phyloP scores from a whole-genome alignment of 2,329 filamentous ascomycete genomes.

The Aspergillus ustus region DNA sequence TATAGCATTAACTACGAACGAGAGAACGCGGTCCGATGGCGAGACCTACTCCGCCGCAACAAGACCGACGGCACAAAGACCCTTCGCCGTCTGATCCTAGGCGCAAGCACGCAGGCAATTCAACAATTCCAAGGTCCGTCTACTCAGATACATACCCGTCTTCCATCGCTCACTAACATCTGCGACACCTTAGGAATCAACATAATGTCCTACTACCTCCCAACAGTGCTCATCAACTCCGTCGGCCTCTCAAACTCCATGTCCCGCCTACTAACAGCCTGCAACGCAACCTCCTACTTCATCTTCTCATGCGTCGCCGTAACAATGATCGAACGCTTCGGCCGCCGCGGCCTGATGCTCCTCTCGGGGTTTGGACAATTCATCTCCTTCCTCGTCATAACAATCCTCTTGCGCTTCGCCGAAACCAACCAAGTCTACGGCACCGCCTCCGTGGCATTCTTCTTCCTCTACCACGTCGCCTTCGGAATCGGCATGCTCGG shows the following conservation, averaged over 20 bases:
- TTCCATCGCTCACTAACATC: background rate
- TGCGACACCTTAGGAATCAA: constrained; percentile 35
- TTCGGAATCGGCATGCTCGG: constrained; percentile 54
- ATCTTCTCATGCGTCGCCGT: constrained; percentile 55
- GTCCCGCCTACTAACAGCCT: constrained; percentile 60
- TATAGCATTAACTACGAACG: constrained; percentile 55
- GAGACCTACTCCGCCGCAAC: constrained; percentile 54
- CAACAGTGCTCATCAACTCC: constrained; percentile 60
- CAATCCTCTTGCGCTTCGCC: constrained; percentile 51
- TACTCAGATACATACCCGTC: background rate
- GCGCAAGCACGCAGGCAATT: constrained; percentile 59
- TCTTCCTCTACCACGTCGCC: constrained; percentile 58
- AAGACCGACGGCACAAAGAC: constrained; percentile 51
- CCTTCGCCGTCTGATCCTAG: constrained; percentile 56
- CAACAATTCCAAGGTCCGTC: constrained; percentile 52
- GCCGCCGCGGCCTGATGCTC: constrained; percentile 62
- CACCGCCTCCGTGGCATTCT: constrained; percentile 52
- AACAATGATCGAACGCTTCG: constrained; percentile 56
- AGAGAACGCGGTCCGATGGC: constrained; percentile 56
- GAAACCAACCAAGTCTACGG: background rate
- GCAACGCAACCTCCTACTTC: constrained; percentile 57
- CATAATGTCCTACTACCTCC: constrained; percentile 54
- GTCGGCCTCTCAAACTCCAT: constrained; percentile 22
- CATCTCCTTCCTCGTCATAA: constrained; percentile 58
- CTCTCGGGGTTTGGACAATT: constrained; percentile 56